Conservation (phyloP, 208 protist genomes). For the Acanthamoeba sp. region DNA sequence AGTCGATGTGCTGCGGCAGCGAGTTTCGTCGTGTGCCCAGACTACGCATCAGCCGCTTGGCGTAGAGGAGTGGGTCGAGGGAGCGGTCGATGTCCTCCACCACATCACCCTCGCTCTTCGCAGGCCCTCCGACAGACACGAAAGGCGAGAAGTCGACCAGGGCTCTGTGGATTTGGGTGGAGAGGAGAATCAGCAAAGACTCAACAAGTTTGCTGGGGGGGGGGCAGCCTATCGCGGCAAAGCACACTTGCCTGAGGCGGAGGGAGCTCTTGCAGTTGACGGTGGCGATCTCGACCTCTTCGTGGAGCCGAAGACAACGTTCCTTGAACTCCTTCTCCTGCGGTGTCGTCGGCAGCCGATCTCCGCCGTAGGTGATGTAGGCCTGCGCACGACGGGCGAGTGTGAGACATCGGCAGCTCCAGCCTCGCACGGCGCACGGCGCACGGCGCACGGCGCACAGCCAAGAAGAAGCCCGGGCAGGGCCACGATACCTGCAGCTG, state of each 20-base stretch:
- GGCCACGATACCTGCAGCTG: conserved; percentile 12
- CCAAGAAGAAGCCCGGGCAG: not conserved
- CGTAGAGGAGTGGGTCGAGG: not conserved
- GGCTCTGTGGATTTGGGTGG: not conserved
- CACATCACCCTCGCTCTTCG: not conserved
- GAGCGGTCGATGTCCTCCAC: conserved; percentile 9
- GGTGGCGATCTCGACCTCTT: conserved; percentile 59
- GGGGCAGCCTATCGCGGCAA: no score
- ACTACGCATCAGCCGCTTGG: not conserved
- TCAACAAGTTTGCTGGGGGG: no score
- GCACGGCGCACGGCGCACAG: no score
- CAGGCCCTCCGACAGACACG: not conserved
- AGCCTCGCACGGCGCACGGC: no score
- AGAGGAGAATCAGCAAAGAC: not conserved
- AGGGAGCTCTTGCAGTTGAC: conserved; percentile 62
- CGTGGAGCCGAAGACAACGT: conserved; percentile 26
- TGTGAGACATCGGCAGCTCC: not conserved
- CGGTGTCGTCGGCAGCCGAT: not conserved
- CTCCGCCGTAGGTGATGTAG: conserved; percentile 24
- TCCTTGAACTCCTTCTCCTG: conserved; percentile 52
- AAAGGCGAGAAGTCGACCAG: conserved; percentile 55
- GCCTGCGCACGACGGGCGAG: not conserved
- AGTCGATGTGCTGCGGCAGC: conserved; percentile 22
- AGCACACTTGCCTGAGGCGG: not conserved
- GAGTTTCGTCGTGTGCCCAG: not conserved